These are phyloP conservation scores for Pugionium cornutum DNA, from an alignment of 345 rosid genomes.

Conservation along the genomic window DNA sequence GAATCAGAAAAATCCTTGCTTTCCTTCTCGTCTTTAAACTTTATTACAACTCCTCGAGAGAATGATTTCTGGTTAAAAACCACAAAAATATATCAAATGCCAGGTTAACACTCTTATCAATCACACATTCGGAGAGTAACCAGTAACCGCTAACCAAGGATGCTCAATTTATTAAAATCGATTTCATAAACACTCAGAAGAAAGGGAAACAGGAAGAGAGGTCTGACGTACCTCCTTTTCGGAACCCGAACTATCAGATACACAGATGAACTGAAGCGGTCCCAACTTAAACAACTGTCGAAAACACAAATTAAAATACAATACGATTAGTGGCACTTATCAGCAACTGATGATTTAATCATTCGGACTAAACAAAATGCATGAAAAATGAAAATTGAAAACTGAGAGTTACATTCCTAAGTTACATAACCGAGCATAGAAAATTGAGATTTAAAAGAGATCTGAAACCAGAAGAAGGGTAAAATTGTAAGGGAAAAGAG, in stretches of 20 bases:
- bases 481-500: neutral
- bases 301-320: slow-evolving; percentile 20
- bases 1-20: slow-evolving; percentile 74
- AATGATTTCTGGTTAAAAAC: slow-evolving; percentile 57
- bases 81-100: too few species aligned
- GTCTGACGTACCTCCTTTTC: slow-evolving; percentile 58
- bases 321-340: slow-evolving; percentile 2
- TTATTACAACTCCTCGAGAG: slow-evolving; percentile 63
- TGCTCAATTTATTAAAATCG: neutral
- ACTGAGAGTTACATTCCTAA: too few species aligned
- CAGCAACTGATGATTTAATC: too few species aligned
- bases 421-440: too few species aligned
- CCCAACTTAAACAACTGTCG: slow-evolving; percentile 80
- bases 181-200: neutral
- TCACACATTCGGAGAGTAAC: neutral
- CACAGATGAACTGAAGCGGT: slow-evolving; percentile 65
- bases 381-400: neutral
- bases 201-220: neutral
- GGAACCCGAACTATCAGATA: slow-evolving; percentile 49
- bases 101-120: neutral
- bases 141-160: too few species aligned
- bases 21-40: slow-evolving; percentile 75
- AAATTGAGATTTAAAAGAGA: too few species aligned
- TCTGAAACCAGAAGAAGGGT: too few species aligned
- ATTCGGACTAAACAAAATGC: neutral